These are phyloP conservation scores for Daucus carota DNA, from an alignment of 129 eudicot species.

Conservation along the genomic window DNA sequence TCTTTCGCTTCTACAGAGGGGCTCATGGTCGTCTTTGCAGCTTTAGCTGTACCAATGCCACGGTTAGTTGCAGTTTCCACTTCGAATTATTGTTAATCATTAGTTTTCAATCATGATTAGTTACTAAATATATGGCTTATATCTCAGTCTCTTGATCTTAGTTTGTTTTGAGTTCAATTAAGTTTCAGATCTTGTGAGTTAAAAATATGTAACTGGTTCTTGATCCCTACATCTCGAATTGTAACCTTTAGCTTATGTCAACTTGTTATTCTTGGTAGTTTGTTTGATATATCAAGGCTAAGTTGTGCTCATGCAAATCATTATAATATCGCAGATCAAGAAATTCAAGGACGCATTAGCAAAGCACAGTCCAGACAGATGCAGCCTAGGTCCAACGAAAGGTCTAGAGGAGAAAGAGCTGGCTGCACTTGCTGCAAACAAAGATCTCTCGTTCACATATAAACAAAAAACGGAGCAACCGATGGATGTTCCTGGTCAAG, in stretches of 20 bases:
- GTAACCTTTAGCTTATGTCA: not conserved
- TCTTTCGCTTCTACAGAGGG: constrained; percentile 5
- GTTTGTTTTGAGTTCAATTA: not conserved
- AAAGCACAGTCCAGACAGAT: constrained; percentile 38
- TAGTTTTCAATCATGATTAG: not conserved
- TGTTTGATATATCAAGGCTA: not conserved
- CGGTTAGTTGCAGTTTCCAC: not conserved
- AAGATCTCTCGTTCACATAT: constrained; percentile 48
- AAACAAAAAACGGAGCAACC: constrained; percentile 28
- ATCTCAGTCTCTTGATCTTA: not conserved
- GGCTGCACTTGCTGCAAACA: constrained; percentile 56
- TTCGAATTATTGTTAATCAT: not conserved
- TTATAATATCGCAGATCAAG: not conserved
- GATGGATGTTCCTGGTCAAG: not conserved
- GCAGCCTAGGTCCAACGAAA: constrained; percentile 56
- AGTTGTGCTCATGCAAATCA: not conserved
- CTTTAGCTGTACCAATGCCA: constrained; percentile 7
- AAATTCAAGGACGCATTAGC: constrained; percentile 4
- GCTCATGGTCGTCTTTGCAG: constrained; percentile 8
- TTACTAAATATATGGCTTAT: not conserved
- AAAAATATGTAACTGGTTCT: not conserved
- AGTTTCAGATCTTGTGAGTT: not conserved
- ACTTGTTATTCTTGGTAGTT: not conserved
- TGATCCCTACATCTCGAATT: not conserved
- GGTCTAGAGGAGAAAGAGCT: constrained; percentile 77